Evolutionary conservation across 1,284 basidiomycete genomes (phyloP).

Genomic region (Schizophyllum commune): DNA sequence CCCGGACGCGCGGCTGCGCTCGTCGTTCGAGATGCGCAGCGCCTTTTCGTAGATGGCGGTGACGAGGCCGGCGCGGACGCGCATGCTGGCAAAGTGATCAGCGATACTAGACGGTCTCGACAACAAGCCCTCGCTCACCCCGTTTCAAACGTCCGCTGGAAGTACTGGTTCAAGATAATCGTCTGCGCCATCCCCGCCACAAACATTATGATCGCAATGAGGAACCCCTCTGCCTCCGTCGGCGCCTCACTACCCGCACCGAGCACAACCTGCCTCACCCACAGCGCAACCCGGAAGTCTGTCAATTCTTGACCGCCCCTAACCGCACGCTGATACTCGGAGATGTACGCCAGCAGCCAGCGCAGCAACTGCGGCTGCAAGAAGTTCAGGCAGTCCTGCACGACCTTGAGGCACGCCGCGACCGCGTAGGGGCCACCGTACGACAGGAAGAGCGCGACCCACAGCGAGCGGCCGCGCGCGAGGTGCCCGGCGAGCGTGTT

Average conservation of each 20-base stretch:
- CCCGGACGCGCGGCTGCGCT: conserved; percentile 73
- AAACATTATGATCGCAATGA: conserved; percentile 78
- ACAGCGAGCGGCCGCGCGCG: conserved; percentile 59
- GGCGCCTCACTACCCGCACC: not conserved
- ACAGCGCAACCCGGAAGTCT: not conserved
- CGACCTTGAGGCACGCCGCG: conserved; percentile 63
- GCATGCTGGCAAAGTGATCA: conserved; percentile 45
- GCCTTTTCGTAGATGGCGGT: conserved; percentile 84
- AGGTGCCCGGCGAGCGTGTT: conserved; percentile 53
- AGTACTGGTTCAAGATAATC: conserved; percentile 85
- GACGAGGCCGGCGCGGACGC: conserved; percentile 83
- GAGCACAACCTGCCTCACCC: not conserved
- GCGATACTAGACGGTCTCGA: too few relatives aligned
- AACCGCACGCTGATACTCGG: conserved; percentile 41
- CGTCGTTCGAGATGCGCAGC: conserved; percentile 79
- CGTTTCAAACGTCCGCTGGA: conserved; percentile 74
- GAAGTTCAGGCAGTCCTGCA: conserved; percentile 80
- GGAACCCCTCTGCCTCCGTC: conserved; percentile 49
- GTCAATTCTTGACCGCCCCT: not conserved
- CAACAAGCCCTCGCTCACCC: too few relatives aligned
- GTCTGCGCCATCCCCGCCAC: conserved; percentile 71
- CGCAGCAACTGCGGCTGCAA: conserved; percentile 86
- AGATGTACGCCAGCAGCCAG: conserved; percentile 76
- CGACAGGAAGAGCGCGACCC: conserved; percentile 64
- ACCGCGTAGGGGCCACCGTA: conserved; percentile 76